Evolutionary conservation across 2,329 filamentous ascomycete genomes (phyloP).

Genomic region (Diplodia sapinea): DNA sequence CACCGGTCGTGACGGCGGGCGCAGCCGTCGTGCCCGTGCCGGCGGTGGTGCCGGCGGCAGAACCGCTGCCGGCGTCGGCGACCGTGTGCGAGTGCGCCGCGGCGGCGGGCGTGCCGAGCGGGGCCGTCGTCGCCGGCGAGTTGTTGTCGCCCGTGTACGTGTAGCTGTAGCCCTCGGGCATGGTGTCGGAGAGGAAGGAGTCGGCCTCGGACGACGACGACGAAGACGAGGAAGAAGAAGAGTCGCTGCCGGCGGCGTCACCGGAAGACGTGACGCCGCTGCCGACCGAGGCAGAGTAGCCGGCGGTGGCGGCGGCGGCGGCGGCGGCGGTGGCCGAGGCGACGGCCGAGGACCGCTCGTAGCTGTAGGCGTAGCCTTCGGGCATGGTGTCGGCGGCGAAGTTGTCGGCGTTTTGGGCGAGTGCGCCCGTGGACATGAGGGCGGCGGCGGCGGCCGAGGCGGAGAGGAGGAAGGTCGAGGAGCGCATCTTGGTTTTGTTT

Average conservation of each 20-base stretch:
- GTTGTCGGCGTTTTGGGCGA: slow-evolving; percentile 26
- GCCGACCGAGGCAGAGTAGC: slow-evolving; percentile 12
- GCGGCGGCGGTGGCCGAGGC: not conserved
- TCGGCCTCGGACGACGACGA: not conserved
- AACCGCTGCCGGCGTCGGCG: not conserved
- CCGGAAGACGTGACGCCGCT: not conserved
- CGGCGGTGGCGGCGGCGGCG: not conserved
- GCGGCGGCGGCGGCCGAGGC: slow-evolving; percentile 28
- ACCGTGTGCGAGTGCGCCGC: not conserved
- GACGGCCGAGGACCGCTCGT: not conserved
- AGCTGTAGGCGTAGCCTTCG: slow-evolving; percentile 24
- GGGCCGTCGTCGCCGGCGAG: not conserved
- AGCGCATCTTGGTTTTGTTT: slow-evolving; percentile 30
- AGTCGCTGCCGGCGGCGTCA: not conserved
- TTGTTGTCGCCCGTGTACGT: not conserved
- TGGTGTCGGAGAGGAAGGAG: slow-evolving; percentile 32
- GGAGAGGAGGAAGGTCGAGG: slow-evolving; percentile 27
- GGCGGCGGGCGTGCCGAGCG: not conserved
- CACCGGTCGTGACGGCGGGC: slow-evolving; percentile 5
- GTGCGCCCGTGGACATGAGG: slow-evolving; percentile 32
- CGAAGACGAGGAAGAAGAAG: not conserved
- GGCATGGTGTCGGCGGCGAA: slow-evolving; percentile 31
- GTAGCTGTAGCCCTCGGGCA: slow-evolving; percentile 29
- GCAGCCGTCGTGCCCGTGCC: slow-evolving; percentile 17
- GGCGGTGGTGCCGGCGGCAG: not conserved